phyloP scores from a whole-genome alignment of 208 protist species.

The Naegleria fowleri region DNA sequence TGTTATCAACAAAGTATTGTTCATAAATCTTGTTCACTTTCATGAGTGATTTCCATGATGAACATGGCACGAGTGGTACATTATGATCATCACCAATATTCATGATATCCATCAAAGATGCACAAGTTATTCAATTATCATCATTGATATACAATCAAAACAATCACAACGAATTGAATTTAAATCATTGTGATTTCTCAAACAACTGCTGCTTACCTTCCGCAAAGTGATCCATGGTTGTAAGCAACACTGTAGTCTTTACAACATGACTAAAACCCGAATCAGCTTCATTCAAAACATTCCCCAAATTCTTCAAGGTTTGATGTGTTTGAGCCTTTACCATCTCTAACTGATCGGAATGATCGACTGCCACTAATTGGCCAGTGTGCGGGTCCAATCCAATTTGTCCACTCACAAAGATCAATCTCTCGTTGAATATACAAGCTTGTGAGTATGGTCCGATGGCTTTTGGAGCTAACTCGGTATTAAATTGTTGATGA shows the following conservation, averaged over 20 bases:
- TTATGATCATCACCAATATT: no score
- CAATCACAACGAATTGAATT: no score
- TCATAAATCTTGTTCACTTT: conserved; percentile 58
- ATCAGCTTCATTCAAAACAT: conserved; percentile 42
- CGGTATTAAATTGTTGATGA: not conserved
- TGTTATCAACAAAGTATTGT: conserved; percentile 39
- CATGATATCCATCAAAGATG: no score
- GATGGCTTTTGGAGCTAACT: not conserved
- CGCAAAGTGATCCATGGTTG: conserved; percentile 55
- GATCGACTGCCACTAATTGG: not conserved
- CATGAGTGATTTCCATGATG: no score
- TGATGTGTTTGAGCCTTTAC: conserved; percentile 15
- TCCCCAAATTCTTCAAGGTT: conserved; percentile 45
- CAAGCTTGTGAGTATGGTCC: conserved; percentile 8
- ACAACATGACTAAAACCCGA: conserved; percentile 45
- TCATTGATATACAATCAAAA: no score
- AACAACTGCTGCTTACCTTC: no score
- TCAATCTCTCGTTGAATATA: not conserved
- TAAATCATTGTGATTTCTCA: no score
- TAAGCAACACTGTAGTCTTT: conserved; percentile 50
- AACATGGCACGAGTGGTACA: no score
- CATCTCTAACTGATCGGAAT: not conserved
- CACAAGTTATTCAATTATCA: no score
- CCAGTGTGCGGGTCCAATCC: not conserved
- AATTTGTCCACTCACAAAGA: conserved; percentile 6